Evolutionary conservation across 495 filamentous ascomycete genomes (phyloP), one percentile per base, ranked within the genome.

Genomic region (Daldinia loculata): DNA sequence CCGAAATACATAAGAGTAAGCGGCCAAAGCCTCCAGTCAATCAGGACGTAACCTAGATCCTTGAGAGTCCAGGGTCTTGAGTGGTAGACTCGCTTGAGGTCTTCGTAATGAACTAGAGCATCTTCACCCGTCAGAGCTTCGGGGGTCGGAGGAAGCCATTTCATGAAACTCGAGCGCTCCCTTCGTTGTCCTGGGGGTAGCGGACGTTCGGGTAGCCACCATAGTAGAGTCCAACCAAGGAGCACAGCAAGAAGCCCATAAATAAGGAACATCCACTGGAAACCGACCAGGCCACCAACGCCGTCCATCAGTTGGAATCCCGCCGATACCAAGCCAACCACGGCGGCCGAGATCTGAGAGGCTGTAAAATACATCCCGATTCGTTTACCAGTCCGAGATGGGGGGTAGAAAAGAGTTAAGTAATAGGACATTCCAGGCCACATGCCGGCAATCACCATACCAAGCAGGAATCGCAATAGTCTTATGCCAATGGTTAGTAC

Each of bases 361-460:
- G 94, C 94, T 4, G 94, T 97, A 76, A 92, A 97, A 76, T 97
- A 97, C 69, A 89, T 85, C 22, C 94, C 94, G 62, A 97, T 96
- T 5, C 94, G 85, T 76, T 95, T 97, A 3, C 93, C 93, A 6
- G 91, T 95, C 9, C 91, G 87, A 0, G 89, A 91, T 0, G 93
- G 92, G 0, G 93, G 94, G 75, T 97, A 97, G 84, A 96, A 97
- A 15, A 97, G 84, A 0, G 94, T 95, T 22, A 97, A 84, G 72
- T 96, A 97, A 79, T 95, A 97, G 19, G 93, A 87, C 93, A 97
- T 97, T 39, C 94, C 94, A 2, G 94, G 94, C 93, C 94, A 97
- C 89, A 97, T 93, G 17, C 94, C 94, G 9, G 94, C 93, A 74
- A 93, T 94, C 19, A 97, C 93, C 59, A 96, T 85, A 45, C 94